Evolutionary conservation across 139 green algal genomes (phyloP), one percentile per base, ranked within the genome.

Genomic region (Picochlorum sp.): DNA sequence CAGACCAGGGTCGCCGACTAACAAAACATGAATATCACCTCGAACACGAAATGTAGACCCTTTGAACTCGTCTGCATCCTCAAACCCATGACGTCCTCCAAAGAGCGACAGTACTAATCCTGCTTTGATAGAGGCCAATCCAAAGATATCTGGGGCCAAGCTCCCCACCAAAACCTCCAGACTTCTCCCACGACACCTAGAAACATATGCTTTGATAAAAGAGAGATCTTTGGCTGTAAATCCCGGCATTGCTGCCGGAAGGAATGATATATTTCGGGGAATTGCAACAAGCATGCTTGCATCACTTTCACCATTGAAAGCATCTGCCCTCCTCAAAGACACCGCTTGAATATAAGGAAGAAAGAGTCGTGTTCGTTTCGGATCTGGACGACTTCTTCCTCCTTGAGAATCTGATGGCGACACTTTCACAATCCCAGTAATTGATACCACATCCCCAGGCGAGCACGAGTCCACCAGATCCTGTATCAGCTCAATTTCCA

Each of bases 261-360:
- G 41, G 21, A 65, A 69, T 59, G 31, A 45, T 15, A 49, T 34
- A n/a, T n/a, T 45, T 37, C 31, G 57, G 0, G 11, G 20, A n/a
- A 63, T 37, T 15, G 20, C 64, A 45, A 23, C 54, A 28, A 56
- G 49, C 59, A 45, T 45, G 16, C 31, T 55, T 52, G 28, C 38
- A 47, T 50, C 26, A 61, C 23, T 15, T 8, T 21, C 11, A 24
- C 45, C 52, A 30, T 49, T n/a, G 16, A 60, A 6, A 9, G 24
- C 47, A 49, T 34, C 56, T 31, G 51, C 28, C 26, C n/a, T 49
- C 26, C 57, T 44, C 1, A 97, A 65, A 1, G 91, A 96, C 9
- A 95, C 38, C 0, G 88, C 91, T 8, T 97, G 82, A 52, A 97
- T n/a, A 67, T 93, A 97, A 21, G 96, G 80, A 26, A 94, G 65